Evolutionary conservation across 805 yeast genomes (phyloP).

Genomic region (Suhomyces emberorum): DNA sequence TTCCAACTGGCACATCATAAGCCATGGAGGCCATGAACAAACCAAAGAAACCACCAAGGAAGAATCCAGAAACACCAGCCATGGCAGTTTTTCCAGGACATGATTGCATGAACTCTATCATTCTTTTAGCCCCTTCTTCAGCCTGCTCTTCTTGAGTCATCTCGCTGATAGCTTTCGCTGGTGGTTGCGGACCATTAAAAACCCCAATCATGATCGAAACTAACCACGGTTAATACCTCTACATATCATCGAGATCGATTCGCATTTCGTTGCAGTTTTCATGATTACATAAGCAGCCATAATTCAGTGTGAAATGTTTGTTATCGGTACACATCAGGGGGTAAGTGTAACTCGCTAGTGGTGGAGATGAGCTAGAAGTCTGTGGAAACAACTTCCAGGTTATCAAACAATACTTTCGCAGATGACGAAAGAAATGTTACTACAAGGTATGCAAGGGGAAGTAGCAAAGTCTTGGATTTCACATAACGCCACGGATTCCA

Average conservation of each 20-base stretch:
- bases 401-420: too few species aligned
- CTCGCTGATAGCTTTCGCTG: slow-evolving; percentile 52
- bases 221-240: too few species aligned
- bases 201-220: slow-evolving; percentile 43
- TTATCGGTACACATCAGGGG: too few species aligned
- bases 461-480: too few species aligned
- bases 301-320: background rate
- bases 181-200: slow-evolving; percentile 32
- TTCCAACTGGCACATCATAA: slow-evolving; percentile 76
- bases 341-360: too few species aligned
- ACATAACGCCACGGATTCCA: too few species aligned
- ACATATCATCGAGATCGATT: too few species aligned
- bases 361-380: too few species aligned
- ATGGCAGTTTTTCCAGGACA: slow-evolving; percentile 93
- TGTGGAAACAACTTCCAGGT: too few species aligned
- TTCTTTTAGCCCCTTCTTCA: slow-evolving; percentile 78
- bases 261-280: background rate
- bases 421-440: too few species aligned
- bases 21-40: slow-evolving; percentile 89
- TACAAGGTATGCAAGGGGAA: too few species aligned
- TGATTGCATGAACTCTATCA: slow-evolving; percentile 82
- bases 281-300: background rate
- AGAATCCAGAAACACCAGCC: slow-evolving; percentile 93
- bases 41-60: slow-evolving; percentile 93
- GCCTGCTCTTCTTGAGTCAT: slow-evolving; percentile 94